Evolutionary conservation across 352 stramenopile species (phyloP).

Genomic region (Peronospora destructor): DNA sequence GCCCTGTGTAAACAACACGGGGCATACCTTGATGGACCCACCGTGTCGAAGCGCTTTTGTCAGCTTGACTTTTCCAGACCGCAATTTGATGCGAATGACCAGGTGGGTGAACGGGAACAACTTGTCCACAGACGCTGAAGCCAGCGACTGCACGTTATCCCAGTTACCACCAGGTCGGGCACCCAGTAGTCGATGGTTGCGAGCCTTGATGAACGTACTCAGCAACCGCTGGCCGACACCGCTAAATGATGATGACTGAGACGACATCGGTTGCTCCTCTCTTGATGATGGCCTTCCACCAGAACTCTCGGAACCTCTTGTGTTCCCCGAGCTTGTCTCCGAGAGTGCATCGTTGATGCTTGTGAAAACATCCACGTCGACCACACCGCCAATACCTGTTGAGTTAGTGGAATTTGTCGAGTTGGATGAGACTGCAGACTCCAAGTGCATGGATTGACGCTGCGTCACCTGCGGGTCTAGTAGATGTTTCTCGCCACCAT

Average conservation of each 20-base stretch:
- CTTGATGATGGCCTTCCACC: conserved; percentile 16
- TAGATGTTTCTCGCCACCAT: conserved; percentile 14
- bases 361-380: conserved; percentile 78
- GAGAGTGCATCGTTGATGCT: conserved; percentile 65
- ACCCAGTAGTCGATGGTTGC: conserved; percentile 53
- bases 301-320: conserved; percentile 14
- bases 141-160: conserved; percentile 33
- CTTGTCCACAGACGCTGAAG: conserved; percentile 38
- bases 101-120: conserved; percentile 63
- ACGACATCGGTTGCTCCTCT: conserved; percentile 24
- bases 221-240: conserved; percentile 59
- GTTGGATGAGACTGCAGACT: conserved; percentile 26
- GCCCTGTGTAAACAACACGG: conserved; percentile 81
- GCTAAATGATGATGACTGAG: conserved; percentile 55
- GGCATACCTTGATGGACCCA: conserved; percentile 54
- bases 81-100: conserved; percentile 80
- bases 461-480: conserved; percentile 22
- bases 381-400: conserved; percentile 56
- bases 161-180: conserved; percentile 22
- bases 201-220: conserved; percentile 64
- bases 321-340: conserved; percentile 28
- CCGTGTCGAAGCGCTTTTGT: conserved; percentile 48
- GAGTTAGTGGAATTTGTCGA: conserved; percentile 33
- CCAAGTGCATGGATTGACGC: conserved; percentile 24
- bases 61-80: conserved; percentile 69